A percentile compares a stretch with the other conserved stretches of the same genome.
phyloP scores from a whole-genome alignment of 768 basidiomycete species.

The Hypholoma sublateritium region DNA sequence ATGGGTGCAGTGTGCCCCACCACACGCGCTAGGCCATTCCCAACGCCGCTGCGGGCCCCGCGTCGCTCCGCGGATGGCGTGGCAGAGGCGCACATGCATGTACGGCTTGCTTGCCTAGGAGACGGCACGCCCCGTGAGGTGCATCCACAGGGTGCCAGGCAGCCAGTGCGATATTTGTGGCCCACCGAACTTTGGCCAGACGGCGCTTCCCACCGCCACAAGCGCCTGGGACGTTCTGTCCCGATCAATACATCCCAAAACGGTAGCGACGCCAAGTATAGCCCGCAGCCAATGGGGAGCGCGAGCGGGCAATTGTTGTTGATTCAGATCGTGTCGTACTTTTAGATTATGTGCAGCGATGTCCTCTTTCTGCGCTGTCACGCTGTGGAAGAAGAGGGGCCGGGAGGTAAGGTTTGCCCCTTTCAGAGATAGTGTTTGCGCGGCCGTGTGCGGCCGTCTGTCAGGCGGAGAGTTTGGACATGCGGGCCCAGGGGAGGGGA shows the following conservation, averaged over 20 bases:
- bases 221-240: background rate
- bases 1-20: background rate
- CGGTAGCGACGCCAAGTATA: no score
- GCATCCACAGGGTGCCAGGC: background rate
- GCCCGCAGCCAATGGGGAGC: background rate
- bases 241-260: background rate
- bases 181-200: background rate
- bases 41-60: background rate
- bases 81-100: background rate
- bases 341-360: background rate
- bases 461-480: no score
- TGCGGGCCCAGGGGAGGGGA: no score
- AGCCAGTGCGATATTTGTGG: background rate
- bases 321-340: background rate
- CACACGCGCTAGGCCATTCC: background rate
- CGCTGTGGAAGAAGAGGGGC: no score
- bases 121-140: background rate
- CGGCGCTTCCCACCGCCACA: background rate
- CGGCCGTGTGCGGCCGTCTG: no score
- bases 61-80: conserved; percentile 3
- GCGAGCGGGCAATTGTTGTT: background rate
- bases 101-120: conserved; percentile 4
- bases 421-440: no score
- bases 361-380: background rate
- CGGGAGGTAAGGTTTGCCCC: no score